Conservation (phyloP, 2,329 filamentous ascomycete species). For the Fusarium stilboides region DNA sequence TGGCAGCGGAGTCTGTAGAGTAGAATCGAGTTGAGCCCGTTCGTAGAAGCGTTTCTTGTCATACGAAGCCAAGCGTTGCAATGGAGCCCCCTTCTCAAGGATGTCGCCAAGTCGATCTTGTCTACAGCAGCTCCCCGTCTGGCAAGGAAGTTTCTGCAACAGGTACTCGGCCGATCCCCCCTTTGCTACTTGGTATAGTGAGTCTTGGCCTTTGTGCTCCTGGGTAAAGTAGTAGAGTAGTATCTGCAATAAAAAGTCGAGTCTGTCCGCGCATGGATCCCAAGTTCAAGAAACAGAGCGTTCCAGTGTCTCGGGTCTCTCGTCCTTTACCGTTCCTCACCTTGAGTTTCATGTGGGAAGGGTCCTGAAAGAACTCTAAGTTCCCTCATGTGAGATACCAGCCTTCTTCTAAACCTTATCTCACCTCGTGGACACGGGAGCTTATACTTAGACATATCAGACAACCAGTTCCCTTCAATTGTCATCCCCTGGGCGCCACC, state of each 20-base stretch:
- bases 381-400: slow-evolving; percentile 8
- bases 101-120: slow-evolving; percentile 40
- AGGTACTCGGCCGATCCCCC: neutral
- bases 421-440: slow-evolving; percentile 1
- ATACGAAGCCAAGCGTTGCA: slow-evolving; percentile 25
- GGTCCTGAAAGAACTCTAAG: slow-evolving; percentile 12
- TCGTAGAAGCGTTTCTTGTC: slow-evolving; percentile 22
- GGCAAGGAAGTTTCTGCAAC: slow-evolving; percentile 1
- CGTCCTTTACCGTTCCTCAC: neutral
- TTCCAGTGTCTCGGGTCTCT: slow-evolving; percentile 6
- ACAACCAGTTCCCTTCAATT: neutral
- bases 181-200: neutral
- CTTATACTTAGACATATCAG: slow-evolving; percentile 3
- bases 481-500: neutral
- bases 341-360: slow-evolving; percentile 7
- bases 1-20: slow-evolving; percentile 37
- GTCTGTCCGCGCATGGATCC: slow-evolving; percentile 14
- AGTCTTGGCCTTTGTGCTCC: slow-evolving; percentile 15
- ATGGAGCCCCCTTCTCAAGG: slow-evolving; percentile 12
- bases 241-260: slow-evolving; percentile 37
- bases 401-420: slow-evolving; percentile 1
- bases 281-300: neutral
- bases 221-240: neutral
- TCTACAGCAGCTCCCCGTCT: slow-evolving; percentile 9
- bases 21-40: slow-evolving; percentile 1